A percentile compares a stretch with the other conserved stretches of the same genome.
Evolutionary conservation across 495 filamentous ascomycete species (phyloP).

Genomic region (Aspergillus nidulans): DNA sequence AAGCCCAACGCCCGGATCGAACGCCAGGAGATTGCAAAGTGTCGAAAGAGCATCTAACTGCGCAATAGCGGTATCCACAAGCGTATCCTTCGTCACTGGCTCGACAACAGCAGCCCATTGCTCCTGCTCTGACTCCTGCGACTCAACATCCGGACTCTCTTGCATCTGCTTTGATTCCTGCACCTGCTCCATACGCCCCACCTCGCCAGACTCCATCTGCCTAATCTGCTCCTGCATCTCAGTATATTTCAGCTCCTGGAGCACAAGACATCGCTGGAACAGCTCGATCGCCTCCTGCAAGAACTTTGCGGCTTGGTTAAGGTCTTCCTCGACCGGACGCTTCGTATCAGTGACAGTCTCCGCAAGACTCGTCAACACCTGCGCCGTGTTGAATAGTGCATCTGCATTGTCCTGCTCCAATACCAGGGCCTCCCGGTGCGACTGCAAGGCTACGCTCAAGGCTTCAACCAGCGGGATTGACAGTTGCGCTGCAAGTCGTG

Average conservation of each 20-base stretch:
- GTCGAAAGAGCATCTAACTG: slow-evolving; percentile 55
- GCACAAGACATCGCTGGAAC: slow-evolving; percentile 56
- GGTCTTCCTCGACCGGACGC: slow-evolving; percentile 34
- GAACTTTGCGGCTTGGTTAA: slow-evolving; percentile 38
- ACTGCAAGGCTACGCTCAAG: slow-evolving; percentile 53
- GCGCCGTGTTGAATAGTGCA: slow-evolving; percentile 63
- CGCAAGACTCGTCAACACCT: slow-evolving; percentile 61
- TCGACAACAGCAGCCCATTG: slow-evolving; percentile 60
- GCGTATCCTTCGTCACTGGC: slow-evolving; percentile 55
- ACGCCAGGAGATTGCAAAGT: slow-evolving; percentile 50
- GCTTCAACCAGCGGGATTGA: slow-evolving; percentile 47
- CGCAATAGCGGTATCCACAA: slow-evolving; percentile 62
- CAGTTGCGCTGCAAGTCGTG: slow-evolving; percentile 51
- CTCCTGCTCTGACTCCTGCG: slow-evolving; percentile 37
- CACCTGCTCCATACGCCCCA: slow-evolving; percentile 17
- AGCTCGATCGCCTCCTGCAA: slow-evolving; percentile 60
- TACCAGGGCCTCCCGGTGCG: slow-evolving; percentile 54
- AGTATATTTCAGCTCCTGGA: slow-evolving; percentile 55
- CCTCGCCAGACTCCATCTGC: slow-evolving; percentile 35
- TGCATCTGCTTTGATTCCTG: slow-evolving; percentile 12
- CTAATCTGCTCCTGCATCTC: slow-evolving; percentile 46
- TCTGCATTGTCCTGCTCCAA: slow-evolving; percentile 61
- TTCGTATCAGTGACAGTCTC: slow-evolving; percentile 52
- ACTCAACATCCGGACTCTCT: slow-evolving; percentile 8
- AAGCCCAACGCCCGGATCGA: slow-evolving; percentile 35